phyloP scores from a whole-genome alignment of 495 filamentous ascomycete genomes.

The Antarctomyces pellizariae region DNA sequence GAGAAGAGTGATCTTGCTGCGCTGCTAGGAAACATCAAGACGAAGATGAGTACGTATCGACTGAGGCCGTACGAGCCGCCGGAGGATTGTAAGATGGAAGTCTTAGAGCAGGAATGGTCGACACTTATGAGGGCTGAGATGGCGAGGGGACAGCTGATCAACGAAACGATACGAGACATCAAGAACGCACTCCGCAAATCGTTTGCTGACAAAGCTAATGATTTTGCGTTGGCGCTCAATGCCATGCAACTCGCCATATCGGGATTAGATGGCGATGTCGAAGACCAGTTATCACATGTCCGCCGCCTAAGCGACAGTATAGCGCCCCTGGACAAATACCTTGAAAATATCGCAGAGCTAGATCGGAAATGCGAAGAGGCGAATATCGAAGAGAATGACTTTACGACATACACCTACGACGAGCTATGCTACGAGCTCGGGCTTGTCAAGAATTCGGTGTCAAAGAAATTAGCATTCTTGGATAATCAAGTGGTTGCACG shows the following conservation, averaged over 20 bases:
- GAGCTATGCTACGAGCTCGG: conserved; percentile 86
- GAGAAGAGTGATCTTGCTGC: conserved; percentile 91
- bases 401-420: conserved; percentile 92
- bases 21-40: conserved; percentile 94
- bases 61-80: conserved; percentile 82
- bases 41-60: conserved; percentile 85
- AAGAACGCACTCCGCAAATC: conserved; percentile 80
- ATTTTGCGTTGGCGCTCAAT: conserved; percentile 84
- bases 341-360: conserved; percentile 57
- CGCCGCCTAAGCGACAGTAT: conserved; percentile 57
- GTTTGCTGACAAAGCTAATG: conserved; percentile 92
- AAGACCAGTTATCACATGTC: conserved; percentile 78
- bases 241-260: conserved; percentile 84
- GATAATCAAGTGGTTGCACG: conserved; percentile 93
- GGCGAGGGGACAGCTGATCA: conserved; percentile 72
- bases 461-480: conserved; percentile 86
- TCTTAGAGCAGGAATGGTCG: conserved; percentile 63
- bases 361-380: conserved; percentile 83
- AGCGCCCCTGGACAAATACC: conserved; percentile 66
- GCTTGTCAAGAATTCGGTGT: conserved; percentile 70
- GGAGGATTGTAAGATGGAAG: conserved; percentile 49
- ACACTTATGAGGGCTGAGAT: conserved; percentile 59
- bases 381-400: conserved; percentile 97
- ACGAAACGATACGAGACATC: conserved; percentile 94
- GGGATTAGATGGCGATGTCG: conserved; percentile 81